Evolutionary conservation across 179 eudicot genomes (phyloP).

Genomic region (Amaranthus tricolor): DNA sequence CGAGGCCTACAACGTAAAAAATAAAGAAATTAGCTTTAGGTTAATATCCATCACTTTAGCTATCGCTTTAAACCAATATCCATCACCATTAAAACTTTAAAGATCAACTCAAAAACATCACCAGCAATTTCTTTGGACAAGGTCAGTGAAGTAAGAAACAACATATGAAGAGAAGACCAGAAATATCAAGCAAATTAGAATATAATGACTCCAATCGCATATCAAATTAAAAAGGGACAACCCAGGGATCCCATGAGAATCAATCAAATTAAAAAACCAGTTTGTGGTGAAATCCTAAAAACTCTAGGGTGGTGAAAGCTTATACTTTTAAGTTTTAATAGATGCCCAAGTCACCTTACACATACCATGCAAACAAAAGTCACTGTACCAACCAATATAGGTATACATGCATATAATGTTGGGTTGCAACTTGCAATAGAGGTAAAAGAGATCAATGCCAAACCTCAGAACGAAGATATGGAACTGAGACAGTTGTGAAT

Average conservation of each 20-base stretch:
- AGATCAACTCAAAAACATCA: neutral
- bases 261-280: neutral
- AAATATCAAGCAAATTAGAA: neutral
- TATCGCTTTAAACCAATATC: neutral
- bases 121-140: neutral
- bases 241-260: neutral
- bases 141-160: neutral
- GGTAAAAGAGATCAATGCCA: slow-evolving; percentile 14
- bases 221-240: neutral
- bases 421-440: too few relatives aligned
- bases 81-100: neutral
- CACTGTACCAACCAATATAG: neutral
- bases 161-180: neutral
- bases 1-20: too few relatives aligned
- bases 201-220: neutral
- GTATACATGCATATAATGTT: neutral
- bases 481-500: slow-evolving; percentile 83
- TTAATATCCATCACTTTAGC: neutral
- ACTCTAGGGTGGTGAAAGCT: neutral
- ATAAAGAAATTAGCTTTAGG: neutral
- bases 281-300: neutral
- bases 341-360: neutral
- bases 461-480: slow-evolving; percentile 86
- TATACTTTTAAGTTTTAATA: neutral
- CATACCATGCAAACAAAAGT: neutral